Percentiles rank a stretch among this genome's conserved stretches.
These are phyloP conservation scores for Saururus chinensis DNA, from an alignment of 164 flowering plant genomes.

Conservation along the genomic window DNA sequence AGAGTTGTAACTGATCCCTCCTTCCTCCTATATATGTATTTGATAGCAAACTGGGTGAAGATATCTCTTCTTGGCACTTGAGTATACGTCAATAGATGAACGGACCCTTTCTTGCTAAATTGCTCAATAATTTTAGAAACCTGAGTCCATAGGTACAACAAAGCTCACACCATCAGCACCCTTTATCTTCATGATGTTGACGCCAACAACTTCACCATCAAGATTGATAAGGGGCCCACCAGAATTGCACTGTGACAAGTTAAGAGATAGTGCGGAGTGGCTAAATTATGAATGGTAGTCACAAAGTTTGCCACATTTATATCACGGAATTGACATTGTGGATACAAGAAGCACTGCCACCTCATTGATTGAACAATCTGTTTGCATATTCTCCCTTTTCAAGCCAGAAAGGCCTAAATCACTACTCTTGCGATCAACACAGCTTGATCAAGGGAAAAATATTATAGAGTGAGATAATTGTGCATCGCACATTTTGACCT, in stretches of 20 bases:
- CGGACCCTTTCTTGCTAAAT: slow-evolving; percentile 78
- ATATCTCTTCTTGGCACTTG: too few species aligned
- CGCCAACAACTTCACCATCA: slow-evolving; percentile 91
- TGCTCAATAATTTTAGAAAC: slow-evolving; percentile 65
- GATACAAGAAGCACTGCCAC: slow-evolving; percentile 20
- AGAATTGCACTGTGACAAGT: slow-evolving; percentile 60
- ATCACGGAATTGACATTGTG: not conserved
- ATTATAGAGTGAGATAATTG: too few species aligned
- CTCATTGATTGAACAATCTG: slow-evolving; percentile 83
- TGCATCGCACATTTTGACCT: too few species aligned
- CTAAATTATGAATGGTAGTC: not conserved
- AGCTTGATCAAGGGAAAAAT: slow-evolving; percentile 23
- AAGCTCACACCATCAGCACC: slow-evolving; percentile 80
- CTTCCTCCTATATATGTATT: too few species aligned
- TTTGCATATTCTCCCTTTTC: slow-evolving; percentile 73
- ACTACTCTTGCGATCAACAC: slow-evolving; percentile 88
- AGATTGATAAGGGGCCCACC: slow-evolving; percentile 93
- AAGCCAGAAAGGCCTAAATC: slow-evolving; percentile 87
- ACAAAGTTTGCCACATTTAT: not conserved
- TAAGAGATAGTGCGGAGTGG: too few species aligned
- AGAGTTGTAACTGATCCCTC: too few species aligned
- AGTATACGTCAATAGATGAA: not conserved
- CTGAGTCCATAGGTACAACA: slow-evolving; percentile 79
- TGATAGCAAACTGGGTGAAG: too few species aligned
- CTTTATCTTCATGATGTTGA: slow-evolving; percentile 62